Base-by-base conservation (phyloP, 306 rosid genomes). In the Lathyrus oleraceus region DNA sequence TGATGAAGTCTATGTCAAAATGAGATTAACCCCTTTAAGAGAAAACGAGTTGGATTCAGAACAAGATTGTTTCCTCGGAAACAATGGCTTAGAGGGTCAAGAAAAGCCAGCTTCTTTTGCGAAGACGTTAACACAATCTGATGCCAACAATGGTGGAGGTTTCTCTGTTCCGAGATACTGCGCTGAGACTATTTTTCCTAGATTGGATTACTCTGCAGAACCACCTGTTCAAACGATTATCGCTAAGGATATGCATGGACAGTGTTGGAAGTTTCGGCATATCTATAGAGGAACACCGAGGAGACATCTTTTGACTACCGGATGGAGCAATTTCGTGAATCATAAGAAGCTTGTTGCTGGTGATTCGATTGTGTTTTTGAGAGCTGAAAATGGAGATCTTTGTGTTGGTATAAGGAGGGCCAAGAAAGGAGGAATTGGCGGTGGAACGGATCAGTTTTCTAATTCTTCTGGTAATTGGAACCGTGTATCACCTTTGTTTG, bases 261-360 rank as follows among this genome's bases (percentile, higher is more conserved):
- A 84, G 87, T 77, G 83, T 67, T 95, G 96, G 95, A 91, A 86
- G 87, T 95, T 95, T 48, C 91, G 99, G 84, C 99, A 95, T 70
- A 95, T 95, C 17, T 95, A 95, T 64, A 84, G 99, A 78, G 99
- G 99, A 35, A 95, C 99, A 17, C 99, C 99, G 5, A 89, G 99
- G 45, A 89, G 99, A 56, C 99, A 95, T 63, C 96, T 95, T 51
- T 68, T 95, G 81, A 95, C 99, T 15, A 95, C 97, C 1, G 99
- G 99, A 39, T 95, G 99, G 99, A 95, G 97, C 74, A 89, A 86
- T 83, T 95, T 95, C 54, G 99, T 95, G 74, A 95, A 95, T 79
- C 88, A 83, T 58, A 95, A 95, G 86, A 91, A 87, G 79, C 99
- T 95, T 78, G 96, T 91, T 77, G 99, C 99, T 17, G 99, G 99